Base-by-base conservation (phyloP, 805 yeast genomes). In the Saturnispora halmiae region DNA sequence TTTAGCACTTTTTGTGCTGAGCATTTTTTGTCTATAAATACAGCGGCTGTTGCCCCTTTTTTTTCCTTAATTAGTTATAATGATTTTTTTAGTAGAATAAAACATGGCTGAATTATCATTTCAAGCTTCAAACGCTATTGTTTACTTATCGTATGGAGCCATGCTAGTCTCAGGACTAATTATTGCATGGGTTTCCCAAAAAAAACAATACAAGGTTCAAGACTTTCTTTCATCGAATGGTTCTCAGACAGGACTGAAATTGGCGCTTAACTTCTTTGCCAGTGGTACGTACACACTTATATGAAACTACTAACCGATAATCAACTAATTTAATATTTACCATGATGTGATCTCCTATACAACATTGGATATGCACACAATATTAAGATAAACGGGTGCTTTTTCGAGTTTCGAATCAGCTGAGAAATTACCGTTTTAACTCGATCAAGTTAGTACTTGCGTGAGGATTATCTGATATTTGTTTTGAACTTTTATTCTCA, bases 181-280 rank as follows among this genome's bases (percentile, higher is more conserved):
- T 4, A 66, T 77, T 13, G 94, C 95, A 0, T 52, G 68, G 54
- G 81, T 70, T 65, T 68, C 69, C 28, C 66, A 71, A 6, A 33
- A 31, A 66, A 70, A 35, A 30, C 38, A 22, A 31, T 64, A 66
- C 33, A 36, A 34, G 15, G 38, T 38, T 8, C 66, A 69, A 31
- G 70, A 77, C 5, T 88, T 83, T 54, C 61, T 87, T 41, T 70
- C 87, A 2, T 79, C 88, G 3, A 84, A 87, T 61, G 80, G 92
- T 10, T 77, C 95, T 1, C 88, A 83, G 52, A 69, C 69, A 33
- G 94, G 86, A 21, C 26, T 85, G 13, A 95, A 95, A 1, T 65
- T 88, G 51, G 82, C 95, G 2, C 67, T 88, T 45, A 88, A 88
- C 59, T 88, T 88, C 57, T 76, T 88, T 41, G 96, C 96, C 38